phyloP scores from a whole-genome alignment of 495 filamentous ascomycete species.

The Xylaria telfairii region DNA sequence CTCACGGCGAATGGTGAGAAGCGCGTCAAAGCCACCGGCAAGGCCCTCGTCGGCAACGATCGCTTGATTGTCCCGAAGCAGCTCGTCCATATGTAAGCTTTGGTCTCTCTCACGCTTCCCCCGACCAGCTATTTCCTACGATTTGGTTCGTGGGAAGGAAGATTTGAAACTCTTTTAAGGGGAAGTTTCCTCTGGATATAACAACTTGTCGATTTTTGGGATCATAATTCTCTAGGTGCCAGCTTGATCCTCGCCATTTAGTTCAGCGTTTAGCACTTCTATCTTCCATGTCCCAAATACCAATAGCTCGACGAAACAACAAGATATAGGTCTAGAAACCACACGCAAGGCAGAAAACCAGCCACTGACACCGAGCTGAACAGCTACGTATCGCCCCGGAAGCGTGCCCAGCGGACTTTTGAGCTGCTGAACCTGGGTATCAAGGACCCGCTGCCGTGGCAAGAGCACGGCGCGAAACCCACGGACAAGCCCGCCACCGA shows the following conservation, averaged over 20 bases:
- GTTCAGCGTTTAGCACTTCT: background rate
- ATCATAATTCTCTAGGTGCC: background rate
- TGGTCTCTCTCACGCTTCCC: constrained; percentile 20
- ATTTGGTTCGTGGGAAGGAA: background rate
- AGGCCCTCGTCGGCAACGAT: constrained; percentile 82
- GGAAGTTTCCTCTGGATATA: background rate
- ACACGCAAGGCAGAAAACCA: constrained; percentile 1
- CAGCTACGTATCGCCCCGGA: constrained; percentile 85
- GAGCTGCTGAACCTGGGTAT: constrained; percentile 74
- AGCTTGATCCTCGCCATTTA: background rate
- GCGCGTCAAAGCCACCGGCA: constrained; percentile 79
- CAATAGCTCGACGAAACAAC: background rate
- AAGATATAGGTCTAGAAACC: background rate
- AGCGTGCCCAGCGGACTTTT: constrained; percentile 84
- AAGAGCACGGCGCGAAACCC: constrained; percentile 43
- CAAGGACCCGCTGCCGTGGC: constrained; percentile 53
- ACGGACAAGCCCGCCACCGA: constrained; percentile 44
- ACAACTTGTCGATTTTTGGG: background rate
- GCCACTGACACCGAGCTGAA: background rate
- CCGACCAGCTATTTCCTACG: background rate
- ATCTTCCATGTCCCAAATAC: background rate
- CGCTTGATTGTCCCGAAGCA: constrained; percentile 84
- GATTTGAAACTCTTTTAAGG: background rate
- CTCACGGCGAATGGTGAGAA: constrained; percentile 88
- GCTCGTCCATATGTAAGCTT: constrained; percentile 71